These are phyloP conservation scores for Leccinum olivaceopallidum DNA, from an alignment of 768 basidiomycete species.

Conservation along the genomic window DNA sequence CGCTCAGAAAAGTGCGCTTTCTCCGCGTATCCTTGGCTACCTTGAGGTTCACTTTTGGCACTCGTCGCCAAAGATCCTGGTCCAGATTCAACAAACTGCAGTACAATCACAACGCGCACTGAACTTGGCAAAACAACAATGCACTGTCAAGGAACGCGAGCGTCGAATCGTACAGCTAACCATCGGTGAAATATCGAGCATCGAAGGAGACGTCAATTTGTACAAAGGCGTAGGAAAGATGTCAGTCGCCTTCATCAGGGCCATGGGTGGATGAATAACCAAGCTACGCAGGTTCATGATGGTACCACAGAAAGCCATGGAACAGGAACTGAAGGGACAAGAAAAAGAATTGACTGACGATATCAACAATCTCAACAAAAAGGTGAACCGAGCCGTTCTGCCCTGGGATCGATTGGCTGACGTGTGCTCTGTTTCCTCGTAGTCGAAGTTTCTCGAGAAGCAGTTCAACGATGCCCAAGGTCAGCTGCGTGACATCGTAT, in stretches of 20 bases:
- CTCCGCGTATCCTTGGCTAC: neutral
- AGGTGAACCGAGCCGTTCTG: constrained; percentile 47
- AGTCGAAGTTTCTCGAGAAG: constrained; percentile 93
- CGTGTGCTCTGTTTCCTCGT: neutral
- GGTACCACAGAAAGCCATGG: constrained; percentile 79
- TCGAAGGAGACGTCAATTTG: constrained; percentile 74
- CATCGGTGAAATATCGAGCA: constrained; percentile 72
- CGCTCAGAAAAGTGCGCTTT: constrained; percentile 66
- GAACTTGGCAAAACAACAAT: constrained; percentile 72
- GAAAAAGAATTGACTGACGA: constrained; percentile 88
- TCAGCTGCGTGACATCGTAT: constrained; percentile 83
- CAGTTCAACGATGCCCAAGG: constrained; percentile 89
- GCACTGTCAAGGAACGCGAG: constrained; percentile 81
- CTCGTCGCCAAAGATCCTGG: constrained; percentile 62
- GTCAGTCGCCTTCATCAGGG: constrained; percentile 39
- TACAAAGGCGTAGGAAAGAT: constrained; percentile 98
- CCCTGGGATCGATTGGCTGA: neutral
- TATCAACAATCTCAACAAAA: constrained; percentile 78
- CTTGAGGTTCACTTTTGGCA: constrained; percentile 17
- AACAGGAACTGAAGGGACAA: constrained; percentile 67
- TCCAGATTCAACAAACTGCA: constrained; percentile 92
- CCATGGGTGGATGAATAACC: constrained; percentile 1
- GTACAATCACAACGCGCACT: constrained; percentile 82
- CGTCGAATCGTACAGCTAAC: constrained; percentile 88
- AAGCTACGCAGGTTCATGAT: constrained; percentile 75